Percentiles rank a stretch among this genome's conserved stretches.
Conservation (phyloP, 1,284 basidiomycete species). For the Irpex rosettiformis region DNA sequence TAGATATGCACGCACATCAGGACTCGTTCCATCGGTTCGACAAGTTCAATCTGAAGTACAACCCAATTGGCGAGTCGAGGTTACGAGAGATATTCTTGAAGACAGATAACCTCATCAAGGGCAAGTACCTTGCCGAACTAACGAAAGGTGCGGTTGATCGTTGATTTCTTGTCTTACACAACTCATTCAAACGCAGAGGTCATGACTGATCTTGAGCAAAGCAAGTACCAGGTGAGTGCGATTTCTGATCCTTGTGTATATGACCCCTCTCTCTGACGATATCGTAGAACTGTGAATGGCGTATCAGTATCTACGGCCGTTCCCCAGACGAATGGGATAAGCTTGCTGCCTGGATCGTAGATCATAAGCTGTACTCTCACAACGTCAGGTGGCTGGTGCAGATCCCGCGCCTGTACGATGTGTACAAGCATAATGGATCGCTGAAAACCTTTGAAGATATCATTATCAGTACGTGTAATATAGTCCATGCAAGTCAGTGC, state of each 20-base stretch:
- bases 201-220: slow-evolving; percentile 94
- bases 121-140: slow-evolving; percentile 92
- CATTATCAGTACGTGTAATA: slow-evolving; percentile 69
- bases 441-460: slow-evolving; percentile 91
- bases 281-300: slow-evolving; percentile 91
- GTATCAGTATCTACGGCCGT: slow-evolving; percentile 93
- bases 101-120: slow-evolving; percentile 93
- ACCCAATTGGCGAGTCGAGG: slow-evolving; percentile 93
- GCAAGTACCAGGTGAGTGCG: slow-evolving; percentile 86
- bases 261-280: too few relatives aligned
- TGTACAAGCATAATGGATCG: slow-evolving; percentile 90
- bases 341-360: slow-evolving; percentile 94
- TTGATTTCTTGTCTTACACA: not conserved
- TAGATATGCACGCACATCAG: slow-evolving; percentile 99
- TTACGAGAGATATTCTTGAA: slow-evolving; percentile 98
- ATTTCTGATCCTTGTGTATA: too few relatives aligned
- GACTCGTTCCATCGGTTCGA: slow-evolving; percentile 98
- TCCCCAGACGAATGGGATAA: slow-evolving; percentile 93
- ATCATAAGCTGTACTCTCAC: slow-evolving; percentile 92
- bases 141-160: slow-evolving; percentile 65
- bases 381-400: slow-evolving; percentile 99
- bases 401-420: slow-evolving; percentile 92
- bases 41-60: slow-evolving; percentile 92
- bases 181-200: slow-evolving; percentile 58
- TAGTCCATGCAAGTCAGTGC: too few relatives aligned